These are phyloP conservation scores for Phytophthora fragariae DNA, from an alignment of 352 stramenopile genomes.

Conservation along the genomic window DNA sequence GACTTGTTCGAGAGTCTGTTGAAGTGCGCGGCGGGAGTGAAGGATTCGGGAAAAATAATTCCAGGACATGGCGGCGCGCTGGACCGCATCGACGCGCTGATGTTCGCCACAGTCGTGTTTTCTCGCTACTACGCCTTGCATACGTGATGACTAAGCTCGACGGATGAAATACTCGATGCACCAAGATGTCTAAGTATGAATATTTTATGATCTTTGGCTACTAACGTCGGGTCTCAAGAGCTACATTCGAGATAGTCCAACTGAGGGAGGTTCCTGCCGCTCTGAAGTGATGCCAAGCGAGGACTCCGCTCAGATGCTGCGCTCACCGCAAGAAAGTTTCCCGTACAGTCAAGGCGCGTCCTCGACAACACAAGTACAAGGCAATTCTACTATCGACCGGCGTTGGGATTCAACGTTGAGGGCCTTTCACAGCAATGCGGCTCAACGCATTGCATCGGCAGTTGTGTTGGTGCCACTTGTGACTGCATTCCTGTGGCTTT, in stretches of 20 bases:
- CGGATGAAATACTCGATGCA: background rate
- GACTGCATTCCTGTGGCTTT: slow-evolving; percentile 61
- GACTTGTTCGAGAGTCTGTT: slow-evolving; percentile 95
- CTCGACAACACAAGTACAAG: background rate
- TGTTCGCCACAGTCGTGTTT: slow-evolving; percentile 85
- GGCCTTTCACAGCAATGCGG: slow-evolving; percentile 36
- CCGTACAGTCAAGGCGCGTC: background rate
- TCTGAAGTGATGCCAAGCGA: background rate
- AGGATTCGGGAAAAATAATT: slow-evolving; percentile 95
- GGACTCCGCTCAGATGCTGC: background rate
- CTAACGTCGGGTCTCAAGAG: background rate
- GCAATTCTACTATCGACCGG: background rate
- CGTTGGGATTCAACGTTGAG: background rate
- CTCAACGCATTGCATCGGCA: slow-evolving; percentile 58
- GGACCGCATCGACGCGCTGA: slow-evolving; percentile 95
- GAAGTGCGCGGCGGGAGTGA: slow-evolving; percentile 94
- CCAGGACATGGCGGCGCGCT: slow-evolving; percentile 95
- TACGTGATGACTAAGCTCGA: slow-evolving; percentile 1
- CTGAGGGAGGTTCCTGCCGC: background rate
- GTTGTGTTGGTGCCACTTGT: slow-evolving; percentile 51
- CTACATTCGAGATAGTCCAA: background rate
- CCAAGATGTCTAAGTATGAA: background rate
- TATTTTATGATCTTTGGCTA: no score
- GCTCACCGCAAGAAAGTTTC: background rate
- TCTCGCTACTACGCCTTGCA: slow-evolving; percentile 50